Conservation (phyloP, 2,329 filamentous ascomycete species). For the Tolypocladium inflatum region DNA sequence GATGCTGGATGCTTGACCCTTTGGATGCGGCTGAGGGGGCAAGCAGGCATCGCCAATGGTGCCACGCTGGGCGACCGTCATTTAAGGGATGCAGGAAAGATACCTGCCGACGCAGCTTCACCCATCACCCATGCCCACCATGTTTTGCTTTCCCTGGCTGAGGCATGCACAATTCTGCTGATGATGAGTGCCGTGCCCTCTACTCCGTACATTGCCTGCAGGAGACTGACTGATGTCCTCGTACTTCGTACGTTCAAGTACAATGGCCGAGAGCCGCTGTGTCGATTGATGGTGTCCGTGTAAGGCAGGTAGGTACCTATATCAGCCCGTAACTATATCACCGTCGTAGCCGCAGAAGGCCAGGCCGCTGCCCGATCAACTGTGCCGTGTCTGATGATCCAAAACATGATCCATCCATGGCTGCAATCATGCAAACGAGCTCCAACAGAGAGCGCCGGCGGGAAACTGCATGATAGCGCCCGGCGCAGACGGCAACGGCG, state of each 20-base stretch:
- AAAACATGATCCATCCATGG: not conserved
- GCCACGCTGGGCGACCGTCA: constrained; percentile 1
- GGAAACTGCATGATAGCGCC: not conserved
- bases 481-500: not conserved
- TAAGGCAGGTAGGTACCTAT: too few relatives aligned
- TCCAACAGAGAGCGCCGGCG: not conserved
- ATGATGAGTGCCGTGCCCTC: not conserved
- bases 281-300: not conserved
- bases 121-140: not conserved
- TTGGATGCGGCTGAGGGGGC: constrained; percentile 1
- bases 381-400: not conserved
- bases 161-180: not conserved
- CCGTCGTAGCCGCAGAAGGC: not conserved
- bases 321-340: too few relatives aligned
- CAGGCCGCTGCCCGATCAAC: not conserved
- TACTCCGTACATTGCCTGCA: too few relatives aligned
- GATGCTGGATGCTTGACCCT: not conserved
- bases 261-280: not conserved
- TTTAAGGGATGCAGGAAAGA: not conserved
- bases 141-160: not conserved
- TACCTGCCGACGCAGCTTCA: not conserved
- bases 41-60: constrained; percentile 4
- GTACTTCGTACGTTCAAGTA: too few relatives aligned
- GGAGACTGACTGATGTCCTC: too few relatives aligned
- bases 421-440: not conserved